Evolutionary conservation across 345 rosid genomes (phyloP).

Genomic region (Eucalyptus regnans): DNA sequence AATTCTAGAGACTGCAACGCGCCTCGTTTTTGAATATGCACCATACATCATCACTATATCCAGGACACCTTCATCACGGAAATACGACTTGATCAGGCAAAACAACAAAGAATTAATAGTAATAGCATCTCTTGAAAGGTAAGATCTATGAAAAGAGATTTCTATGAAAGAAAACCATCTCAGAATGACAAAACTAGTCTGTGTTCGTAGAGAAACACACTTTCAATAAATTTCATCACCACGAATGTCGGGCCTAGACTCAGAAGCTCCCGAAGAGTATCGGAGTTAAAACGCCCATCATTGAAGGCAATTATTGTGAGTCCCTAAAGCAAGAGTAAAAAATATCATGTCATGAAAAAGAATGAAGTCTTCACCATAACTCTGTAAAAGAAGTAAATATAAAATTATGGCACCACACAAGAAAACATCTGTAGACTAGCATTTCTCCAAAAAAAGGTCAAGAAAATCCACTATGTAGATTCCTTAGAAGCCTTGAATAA

Average conservation of each 20-base stretch:
- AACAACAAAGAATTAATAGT: neutral
- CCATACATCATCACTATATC: constrained; percentile 95
- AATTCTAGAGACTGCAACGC: constrained; percentile 73
- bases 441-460: neutral
- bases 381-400: neutral
- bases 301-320: constrained; percentile 86
- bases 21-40: constrained; percentile 82
- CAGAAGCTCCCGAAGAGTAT: constrained; percentile 52
- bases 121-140: neutral
- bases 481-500: neutral
- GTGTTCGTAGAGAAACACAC: constrained; percentile 22
- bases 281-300: constrained; percentile 26
- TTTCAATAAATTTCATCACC: constrained; percentile 85
- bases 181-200: neutral
- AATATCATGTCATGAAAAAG: neutral
- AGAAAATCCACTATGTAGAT: neutral
- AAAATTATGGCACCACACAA: neutral
- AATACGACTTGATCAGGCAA: neutral
- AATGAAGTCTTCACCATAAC: neutral
- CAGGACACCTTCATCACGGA: constrained; percentile 53
- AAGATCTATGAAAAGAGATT: neutral
- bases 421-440: neutral
- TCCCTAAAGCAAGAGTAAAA: constrained; percentile 24
- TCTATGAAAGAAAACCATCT: neutral
- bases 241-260: constrained; percentile 96